These are phyloP conservation scores for Fusarium mundagurra DNA, from an alignment of 2,329 filamentous ascomycete genomes.

Conservation along the genomic window DNA sequence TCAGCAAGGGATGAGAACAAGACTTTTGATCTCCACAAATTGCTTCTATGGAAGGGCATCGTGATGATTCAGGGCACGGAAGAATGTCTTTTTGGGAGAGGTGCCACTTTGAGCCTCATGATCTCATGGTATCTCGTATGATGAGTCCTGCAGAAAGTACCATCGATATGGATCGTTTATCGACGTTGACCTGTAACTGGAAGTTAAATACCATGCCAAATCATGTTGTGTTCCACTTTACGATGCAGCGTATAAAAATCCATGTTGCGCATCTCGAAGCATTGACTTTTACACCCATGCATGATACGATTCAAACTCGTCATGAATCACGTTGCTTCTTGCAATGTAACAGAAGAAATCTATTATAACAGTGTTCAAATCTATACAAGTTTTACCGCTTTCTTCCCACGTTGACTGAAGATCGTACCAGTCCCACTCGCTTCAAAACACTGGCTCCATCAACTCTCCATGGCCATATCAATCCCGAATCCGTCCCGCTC, in stretches of 20 bases:
- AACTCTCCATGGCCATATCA: background rate
- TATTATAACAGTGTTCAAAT: background rate
- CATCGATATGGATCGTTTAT: conserved; percentile 2
- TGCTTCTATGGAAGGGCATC: background rate
- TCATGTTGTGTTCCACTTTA: conserved; percentile 1
- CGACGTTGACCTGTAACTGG: background rate
- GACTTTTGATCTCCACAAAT: conserved; percentile 16
- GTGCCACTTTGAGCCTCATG: conserved; percentile 23
- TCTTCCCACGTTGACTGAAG: background rate
- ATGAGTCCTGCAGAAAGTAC: conserved; percentile 8
- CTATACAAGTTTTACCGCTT: background rate
- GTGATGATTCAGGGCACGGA: conserved; percentile 25
- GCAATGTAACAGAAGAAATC: conserved; percentile 8
- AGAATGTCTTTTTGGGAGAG: background rate
- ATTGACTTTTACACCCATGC: background rate
- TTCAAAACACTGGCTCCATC: background rate
- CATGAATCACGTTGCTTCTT: background rate
- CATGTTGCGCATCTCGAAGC: conserved; percentile 6
- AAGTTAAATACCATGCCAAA: background rate
- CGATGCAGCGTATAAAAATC: background rate
- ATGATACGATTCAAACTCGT: background rate
- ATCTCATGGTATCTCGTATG: conserved; percentile 11
- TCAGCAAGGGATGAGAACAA: background rate
- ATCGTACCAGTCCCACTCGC: conserved; percentile 8
- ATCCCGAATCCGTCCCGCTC: background rate